Percentiles rank a stretch among this genome's conserved stretches.
Evolutionary conservation across 2,329 filamentous ascomycete genomes (phyloP).

Genomic region (Penicillium griseofulvum): DNA sequence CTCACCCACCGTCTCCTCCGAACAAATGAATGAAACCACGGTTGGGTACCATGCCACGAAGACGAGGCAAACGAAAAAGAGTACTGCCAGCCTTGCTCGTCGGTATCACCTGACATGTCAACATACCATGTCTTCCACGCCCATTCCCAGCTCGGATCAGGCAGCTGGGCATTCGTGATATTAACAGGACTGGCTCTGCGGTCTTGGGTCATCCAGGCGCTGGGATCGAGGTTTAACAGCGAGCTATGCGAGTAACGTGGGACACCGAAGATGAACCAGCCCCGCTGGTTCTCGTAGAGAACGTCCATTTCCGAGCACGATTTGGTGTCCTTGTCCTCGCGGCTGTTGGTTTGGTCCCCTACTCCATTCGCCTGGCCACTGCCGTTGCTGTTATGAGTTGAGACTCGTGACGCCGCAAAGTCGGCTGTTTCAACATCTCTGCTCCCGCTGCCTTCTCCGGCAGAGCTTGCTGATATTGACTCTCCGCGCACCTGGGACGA

Average conservation of each 20-base stretch:
- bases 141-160: constrained; percentile 96
- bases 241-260: constrained; percentile 86
- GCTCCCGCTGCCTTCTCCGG: constrained; percentile 9
- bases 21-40: constrained; percentile 96
- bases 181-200: constrained; percentile 60
- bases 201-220: constrained; percentile 75
- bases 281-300: constrained; percentile 92
- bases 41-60: constrained; percentile 82
- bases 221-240: constrained; percentile 79
- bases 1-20: constrained; percentile 83
- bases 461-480: constrained; percentile 17
- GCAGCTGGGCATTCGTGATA: constrained; percentile 84
- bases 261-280: constrained; percentile 82
- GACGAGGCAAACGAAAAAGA: constrained; percentile 80
- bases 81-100: constrained; percentile 95
- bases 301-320: constrained; percentile 67
- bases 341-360: constrained; percentile 3
- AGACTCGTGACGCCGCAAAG: constrained; percentile 10
- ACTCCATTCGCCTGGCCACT: background rate
- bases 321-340: constrained; percentile 24
- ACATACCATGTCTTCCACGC: constrained; percentile 70
- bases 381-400: constrained; percentile 7
- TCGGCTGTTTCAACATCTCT: constrained; percentile 18
- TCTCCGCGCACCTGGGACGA: constrained; percentile 19
- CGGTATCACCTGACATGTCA: constrained; percentile 75